Conservation (phyloP, 2,329 filamentous ascomycete genomes). For the Ceratocystis ficicola region DNA sequence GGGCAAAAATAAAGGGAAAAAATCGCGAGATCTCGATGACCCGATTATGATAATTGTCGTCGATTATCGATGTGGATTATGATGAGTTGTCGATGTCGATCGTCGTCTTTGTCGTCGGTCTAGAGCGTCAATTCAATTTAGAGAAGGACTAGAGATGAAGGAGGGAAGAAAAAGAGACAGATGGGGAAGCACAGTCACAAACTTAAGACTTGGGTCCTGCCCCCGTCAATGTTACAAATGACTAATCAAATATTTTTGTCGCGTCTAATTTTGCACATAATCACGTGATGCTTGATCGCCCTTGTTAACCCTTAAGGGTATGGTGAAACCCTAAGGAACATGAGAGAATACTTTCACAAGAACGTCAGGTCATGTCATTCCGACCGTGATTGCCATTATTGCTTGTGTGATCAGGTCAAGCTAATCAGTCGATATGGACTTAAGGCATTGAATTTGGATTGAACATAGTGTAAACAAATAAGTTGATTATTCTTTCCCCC, state of each 20-base stretch:
- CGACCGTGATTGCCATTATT: not conserved
- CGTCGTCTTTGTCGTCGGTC: slow-evolving; percentile 6
- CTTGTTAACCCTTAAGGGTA: no score
- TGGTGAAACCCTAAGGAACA: no score
- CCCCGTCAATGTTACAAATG: not conserved
- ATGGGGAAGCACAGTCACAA: not conserved
- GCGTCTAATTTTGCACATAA: not conserved
- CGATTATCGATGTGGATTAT: not conserved
- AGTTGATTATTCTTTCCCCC: no score
- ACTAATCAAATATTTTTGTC: slow-evolving; percentile 1
- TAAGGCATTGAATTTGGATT: no score
- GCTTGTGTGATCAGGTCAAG: not conserved
- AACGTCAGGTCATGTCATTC: not conserved
- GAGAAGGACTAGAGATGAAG: slow-evolving; percentile 1
- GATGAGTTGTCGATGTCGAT: slow-evolving; percentile 4
- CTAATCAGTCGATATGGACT: no score
- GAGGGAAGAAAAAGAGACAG: slow-evolving; percentile 9
- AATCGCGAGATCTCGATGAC: not conserved
- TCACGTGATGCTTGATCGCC: no score
- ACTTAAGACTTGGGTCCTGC: not conserved
- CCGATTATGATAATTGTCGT: not conserved
- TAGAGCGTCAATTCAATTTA: slow-evolving; percentile 4
- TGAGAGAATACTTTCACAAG: not conserved
- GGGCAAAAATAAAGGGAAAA: not conserved
- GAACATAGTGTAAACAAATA: no score